These are phyloP conservation scores for Cydonia oblonga DNA, from an alignment of 331 rosid genomes.

Conservation along the genomic window DNA sequence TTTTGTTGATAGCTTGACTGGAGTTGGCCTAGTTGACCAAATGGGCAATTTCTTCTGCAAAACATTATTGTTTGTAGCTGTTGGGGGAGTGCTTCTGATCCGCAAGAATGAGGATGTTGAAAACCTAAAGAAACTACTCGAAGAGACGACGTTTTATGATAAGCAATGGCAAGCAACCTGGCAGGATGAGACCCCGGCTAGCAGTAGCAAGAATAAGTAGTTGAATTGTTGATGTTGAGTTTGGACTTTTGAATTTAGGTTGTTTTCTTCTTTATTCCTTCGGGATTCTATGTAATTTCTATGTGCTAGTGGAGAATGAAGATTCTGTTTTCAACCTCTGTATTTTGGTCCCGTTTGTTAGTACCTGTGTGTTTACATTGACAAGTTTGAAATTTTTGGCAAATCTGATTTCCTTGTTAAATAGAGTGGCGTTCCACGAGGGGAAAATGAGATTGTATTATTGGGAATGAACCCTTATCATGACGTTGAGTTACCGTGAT, in stretches of 20 bases:
- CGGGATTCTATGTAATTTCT: neutral
- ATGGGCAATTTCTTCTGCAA: conserved; percentile 88
- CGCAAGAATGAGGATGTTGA: conserved; percentile 86
- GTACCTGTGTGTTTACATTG: neutral
- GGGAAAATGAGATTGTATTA: too few species aligned
- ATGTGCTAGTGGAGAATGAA: neutral
- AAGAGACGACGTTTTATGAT: conserved; percentile 86
- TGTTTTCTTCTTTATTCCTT: neutral
- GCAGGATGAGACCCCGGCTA: conserved; percentile 51
- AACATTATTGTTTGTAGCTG: conserved; percentile 71
- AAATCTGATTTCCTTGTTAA: neutral
- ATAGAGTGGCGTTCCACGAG: neutral
- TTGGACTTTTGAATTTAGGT: neutral
- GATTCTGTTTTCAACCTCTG: neutral
- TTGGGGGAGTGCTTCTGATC: conserved; percentile 71
- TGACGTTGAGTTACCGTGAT: too few species aligned
- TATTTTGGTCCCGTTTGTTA: too few species aligned
- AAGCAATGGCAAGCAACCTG: conserved; percentile 99
- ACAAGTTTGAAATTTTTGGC: neutral
- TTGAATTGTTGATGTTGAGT: conserved; percentile 4
- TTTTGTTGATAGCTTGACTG: conserved; percentile 90
- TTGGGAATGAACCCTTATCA: too few species aligned
- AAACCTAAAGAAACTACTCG: conserved; percentile 61
- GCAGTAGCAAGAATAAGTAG: conserved; percentile 40
- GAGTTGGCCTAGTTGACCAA: conserved; percentile 93